Conservation (phyloP, 495 filamentous ascomycete genomes). For the Penicillium herquei region DNA sequence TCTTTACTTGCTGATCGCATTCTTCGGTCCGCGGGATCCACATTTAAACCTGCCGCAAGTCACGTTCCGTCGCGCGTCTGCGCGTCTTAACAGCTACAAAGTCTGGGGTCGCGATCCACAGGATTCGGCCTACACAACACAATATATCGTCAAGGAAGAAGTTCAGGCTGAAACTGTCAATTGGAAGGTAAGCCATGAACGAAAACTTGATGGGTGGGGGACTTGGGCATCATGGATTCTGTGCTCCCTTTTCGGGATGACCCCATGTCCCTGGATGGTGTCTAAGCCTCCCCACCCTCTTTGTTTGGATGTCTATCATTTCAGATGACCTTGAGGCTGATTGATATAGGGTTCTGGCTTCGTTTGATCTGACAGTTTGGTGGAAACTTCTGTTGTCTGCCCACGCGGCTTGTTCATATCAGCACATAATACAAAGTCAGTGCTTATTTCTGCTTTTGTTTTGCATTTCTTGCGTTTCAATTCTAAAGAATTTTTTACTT, state of each 20-base stretch:
- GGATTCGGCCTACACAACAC: not conserved
- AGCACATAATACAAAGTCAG: not conserved
- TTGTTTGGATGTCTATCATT: not conserved
- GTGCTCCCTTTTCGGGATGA: not conserved
- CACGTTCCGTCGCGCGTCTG: conserved; percentile 32
- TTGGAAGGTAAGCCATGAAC: not conserved
- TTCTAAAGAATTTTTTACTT: not conserved
- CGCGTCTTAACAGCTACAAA: conserved; percentile 21
- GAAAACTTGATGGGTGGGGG: not conserved
- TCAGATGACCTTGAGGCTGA: not conserved
- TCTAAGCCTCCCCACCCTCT: not conserved
- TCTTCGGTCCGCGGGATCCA: conserved; percentile 2
- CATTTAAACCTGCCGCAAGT: conserved; percentile 11
- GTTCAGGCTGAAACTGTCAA: not conserved
- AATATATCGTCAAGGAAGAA: not conserved
- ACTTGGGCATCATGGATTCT: not conserved
- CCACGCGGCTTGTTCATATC: not conserved
- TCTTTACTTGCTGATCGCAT: conserved; percentile 3
- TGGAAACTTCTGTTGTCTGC: not conserved
- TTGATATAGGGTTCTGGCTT: not conserved
- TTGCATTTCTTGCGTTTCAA: not conserved
- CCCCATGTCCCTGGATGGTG: too few relatives aligned
- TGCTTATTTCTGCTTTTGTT: not conserved
- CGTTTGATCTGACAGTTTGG: not conserved
- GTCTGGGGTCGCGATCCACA: conserved; percentile 21